These are phyloP conservation scores for Leccinum fibrillosum DNA, from an alignment of 768 basidiomycete species.

Conservation along the genomic window DNA sequence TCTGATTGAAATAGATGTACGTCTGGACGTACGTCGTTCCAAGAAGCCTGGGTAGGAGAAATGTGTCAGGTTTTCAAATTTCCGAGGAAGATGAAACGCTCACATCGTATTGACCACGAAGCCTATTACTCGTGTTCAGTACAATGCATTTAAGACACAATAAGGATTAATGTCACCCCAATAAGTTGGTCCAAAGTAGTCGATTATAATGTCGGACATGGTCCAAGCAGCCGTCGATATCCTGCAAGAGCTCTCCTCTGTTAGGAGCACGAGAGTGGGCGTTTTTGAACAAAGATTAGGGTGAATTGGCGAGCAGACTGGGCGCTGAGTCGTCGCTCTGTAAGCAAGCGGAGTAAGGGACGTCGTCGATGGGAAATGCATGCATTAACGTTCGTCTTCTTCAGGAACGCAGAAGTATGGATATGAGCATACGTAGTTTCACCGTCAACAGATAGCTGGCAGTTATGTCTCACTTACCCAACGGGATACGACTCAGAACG, in stretches of 20 bases:
- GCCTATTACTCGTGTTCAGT: constrained; percentile 1
- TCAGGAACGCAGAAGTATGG: neutral
- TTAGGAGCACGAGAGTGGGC: neutral
- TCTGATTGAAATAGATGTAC: constrained; percentile 3
- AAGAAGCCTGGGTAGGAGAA: constrained; percentile 1
- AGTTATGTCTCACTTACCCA: no score
- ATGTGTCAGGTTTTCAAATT: neutral
- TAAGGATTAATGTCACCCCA: constrained; percentile 1
- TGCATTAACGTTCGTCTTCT: neutral
- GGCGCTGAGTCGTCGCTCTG: neutral
- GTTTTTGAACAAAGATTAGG: neutral
- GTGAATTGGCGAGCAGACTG: neutral
- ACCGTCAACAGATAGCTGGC: no score
- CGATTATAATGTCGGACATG: neutral
- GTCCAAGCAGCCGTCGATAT: neutral
- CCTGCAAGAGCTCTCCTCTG: neutral
- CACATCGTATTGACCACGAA: constrained; percentile 9
- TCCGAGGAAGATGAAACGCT: neutral
- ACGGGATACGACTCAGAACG: neutral
- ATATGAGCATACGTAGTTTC: neutral
- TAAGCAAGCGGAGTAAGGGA: neutral
- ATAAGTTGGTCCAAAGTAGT: neutral
- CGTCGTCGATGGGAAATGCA: neutral
- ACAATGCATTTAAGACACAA: neutral
- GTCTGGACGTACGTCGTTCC: constrained; percentile 6